These are phyloP conservation scores for Penicillium alfredii DNA, from an alignment of 495 filamentous ascomycete genomes.

Conservation along the genomic window DNA sequence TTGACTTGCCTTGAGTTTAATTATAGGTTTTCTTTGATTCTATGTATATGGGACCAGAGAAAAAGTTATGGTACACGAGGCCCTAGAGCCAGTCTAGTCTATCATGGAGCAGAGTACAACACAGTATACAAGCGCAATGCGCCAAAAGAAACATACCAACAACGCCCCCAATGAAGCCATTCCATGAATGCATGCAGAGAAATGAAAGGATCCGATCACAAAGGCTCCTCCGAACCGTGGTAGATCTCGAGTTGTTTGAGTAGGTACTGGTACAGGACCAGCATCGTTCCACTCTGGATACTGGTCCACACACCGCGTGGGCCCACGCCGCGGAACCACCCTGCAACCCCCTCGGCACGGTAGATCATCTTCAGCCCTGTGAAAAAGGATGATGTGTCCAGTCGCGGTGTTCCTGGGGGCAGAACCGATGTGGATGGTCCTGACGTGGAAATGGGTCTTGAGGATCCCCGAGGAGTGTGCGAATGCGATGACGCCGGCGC, in stretches of 20 bases:
- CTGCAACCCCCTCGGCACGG: conserved; percentile 74
- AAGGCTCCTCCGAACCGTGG: conserved; percentile 26
- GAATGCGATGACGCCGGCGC: conserved; percentile 18
- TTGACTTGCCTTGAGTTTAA: neutral
- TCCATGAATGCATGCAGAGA: conserved; percentile 15
- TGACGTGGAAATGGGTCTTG: conserved; percentile 74
- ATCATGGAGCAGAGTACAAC: neutral
- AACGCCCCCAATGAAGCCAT: conserved; percentile 25
- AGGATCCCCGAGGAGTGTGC: conserved; percentile 28
- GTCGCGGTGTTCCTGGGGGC: conserved; percentile 62
- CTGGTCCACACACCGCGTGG: conserved; percentile 96
- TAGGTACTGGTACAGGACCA: conserved; percentile 89
- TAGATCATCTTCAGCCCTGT: conserved; percentile 84
- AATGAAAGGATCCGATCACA: conserved; percentile 16
- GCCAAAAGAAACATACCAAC: conserved; percentile 11
- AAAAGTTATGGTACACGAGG: too few relatives aligned
- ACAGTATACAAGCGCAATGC: conserved; percentile 6
- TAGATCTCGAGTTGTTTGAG: conserved; percentile 64
- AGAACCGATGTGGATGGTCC: conserved; percentile 74
- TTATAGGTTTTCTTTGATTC: too few relatives aligned
- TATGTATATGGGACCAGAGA: too few relatives aligned
- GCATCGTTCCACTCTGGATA: conserved; percentile 93
- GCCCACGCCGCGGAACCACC: conserved; percentile 93
- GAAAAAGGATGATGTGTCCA: conserved; percentile 84
- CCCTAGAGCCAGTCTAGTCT: neutral